Base-by-base conservation (phyloP, 2,329 filamentous ascomycete species). In the Sporothrix inflata region DNA sequence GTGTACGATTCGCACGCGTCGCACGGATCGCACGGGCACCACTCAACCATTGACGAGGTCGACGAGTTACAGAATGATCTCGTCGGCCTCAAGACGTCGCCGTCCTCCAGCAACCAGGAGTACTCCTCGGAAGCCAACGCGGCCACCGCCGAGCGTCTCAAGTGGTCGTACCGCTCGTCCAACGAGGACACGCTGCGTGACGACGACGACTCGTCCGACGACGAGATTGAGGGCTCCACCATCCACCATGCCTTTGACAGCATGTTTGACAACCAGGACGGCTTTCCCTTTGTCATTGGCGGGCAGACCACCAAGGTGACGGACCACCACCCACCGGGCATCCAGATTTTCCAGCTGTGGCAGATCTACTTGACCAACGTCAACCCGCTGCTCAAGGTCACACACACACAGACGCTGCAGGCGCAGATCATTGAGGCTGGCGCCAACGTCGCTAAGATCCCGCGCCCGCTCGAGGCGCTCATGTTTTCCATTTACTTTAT, bases 321-420 rank as follows among this genome's bases (percentile, higher is more conserved):
- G 3, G 81, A 82, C 66, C 79, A 82, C 19, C 87, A 89, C 74
- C 88, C 88, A 11, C 78, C 85, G 1, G 82, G 86, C 30, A 85
- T 89, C 24, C 87, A 89, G 72, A 89, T 90, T 70, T 86, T 90
- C 73, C 85, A 88, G 75, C 82, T 91, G 21, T 93, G 91, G 90
- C 90, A 92, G 79, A 84, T 88, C 19, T 93, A 91, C 77, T 84
- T 92, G 55, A 87, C 89, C 74, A 92, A 92, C 76, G 87, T 92
- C 75, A 89, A 92, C 75, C 89, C 90, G 0, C 78, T 93, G 6
- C 83, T 92, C 63, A 92, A 92, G 77, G 83, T 92, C 71, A 90
- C 88, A 0, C 91, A 93, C 77, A 86, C 88, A 0, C 89, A 90
- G 0, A 91, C 86, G 1, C 81, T 92, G 0, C 90, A 92, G 77